Conservation (phyloP, 495 filamentous ascomycete species). For the Clohesyomyces aquaticus region DNA sequence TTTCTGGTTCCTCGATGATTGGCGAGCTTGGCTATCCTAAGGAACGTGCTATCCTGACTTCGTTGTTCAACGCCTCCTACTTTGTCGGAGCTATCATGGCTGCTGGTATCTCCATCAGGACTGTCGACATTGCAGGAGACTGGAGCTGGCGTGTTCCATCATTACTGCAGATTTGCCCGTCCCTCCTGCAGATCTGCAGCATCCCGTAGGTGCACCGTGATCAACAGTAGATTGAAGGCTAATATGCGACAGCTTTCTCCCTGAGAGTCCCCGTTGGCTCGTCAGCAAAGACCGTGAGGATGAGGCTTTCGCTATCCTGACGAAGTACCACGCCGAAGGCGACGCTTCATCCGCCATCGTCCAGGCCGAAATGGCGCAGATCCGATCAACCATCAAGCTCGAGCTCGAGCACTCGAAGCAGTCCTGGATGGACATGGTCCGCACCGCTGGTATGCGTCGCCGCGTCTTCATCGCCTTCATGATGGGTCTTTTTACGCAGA, state of each 20-base stretch:
- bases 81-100: constrained; percentile 32
- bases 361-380: constrained; percentile 32
- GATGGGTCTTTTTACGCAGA: constrained; percentile 32
- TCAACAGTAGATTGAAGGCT: background rate
- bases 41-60: constrained; percentile 29
- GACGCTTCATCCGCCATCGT: constrained; percentile 19
- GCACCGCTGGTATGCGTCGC: constrained; percentile 28
- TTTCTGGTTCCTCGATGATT: constrained; percentile 29
- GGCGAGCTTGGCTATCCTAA: constrained; percentile 33
- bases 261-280: constrained; percentile 31
- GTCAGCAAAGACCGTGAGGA: constrained; percentile 29
- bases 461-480: constrained; percentile 25
- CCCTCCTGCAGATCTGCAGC: constrained; percentile 30
- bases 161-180: constrained; percentile 29
- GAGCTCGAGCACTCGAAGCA: constrained; percentile 31
- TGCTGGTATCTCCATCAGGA: constrained; percentile 28
- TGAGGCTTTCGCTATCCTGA: constrained; percentile 31
- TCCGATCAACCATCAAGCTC: constrained; percentile 28
- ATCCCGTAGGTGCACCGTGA: background rate
- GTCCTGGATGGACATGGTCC: constrained; percentile 28
- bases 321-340: constrained; percentile 34
- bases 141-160: constrained; percentile 35
- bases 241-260: constrained; percentile 2
- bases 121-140: constrained; percentile 14
- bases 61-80: constrained; percentile 31